Evolutionary conservation across 2,329 filamentous ascomycete species (phyloP).

Genomic region (Bipolaris zeicola): DNA sequence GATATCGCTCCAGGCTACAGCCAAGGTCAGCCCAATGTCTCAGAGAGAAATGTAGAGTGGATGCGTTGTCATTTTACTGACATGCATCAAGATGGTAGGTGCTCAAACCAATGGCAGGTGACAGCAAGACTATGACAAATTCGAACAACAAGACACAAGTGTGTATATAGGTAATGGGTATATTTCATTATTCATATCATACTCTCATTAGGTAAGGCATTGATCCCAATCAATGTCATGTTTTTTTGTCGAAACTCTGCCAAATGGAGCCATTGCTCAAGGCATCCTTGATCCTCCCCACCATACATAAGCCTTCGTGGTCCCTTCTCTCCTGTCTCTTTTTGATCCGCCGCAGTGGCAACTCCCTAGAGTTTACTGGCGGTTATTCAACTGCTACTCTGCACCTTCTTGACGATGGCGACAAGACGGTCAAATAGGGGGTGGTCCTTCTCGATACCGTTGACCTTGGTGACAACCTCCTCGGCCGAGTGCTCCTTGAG

Average conservation of each 20-base stretch:
- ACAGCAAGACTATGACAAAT: neutral
- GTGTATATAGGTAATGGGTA: conserved; percentile 3
- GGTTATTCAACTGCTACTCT: conserved; percentile 50
- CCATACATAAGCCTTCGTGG: conserved; percentile 7
- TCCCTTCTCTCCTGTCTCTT: conserved; percentile 2
- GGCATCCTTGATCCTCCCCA: conserved; percentile 14
- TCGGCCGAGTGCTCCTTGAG: conserved; percentile 75
- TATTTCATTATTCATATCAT: conserved; percentile 27
- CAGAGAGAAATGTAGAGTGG: no score
- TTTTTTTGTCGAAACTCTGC: conserved; percentile 3
- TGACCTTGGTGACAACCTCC: conserved; percentile 79
- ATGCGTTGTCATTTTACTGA: no score
- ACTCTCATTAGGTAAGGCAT: conserved; percentile 22
- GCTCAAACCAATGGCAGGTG: no score
- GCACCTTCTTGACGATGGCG: conserved; percentile 81
- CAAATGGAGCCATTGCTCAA: conserved; percentile 10
- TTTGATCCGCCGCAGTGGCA: neutral
- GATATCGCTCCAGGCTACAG: no score
- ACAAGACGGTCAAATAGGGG: conserved; percentile 78
- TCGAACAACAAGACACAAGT: neutral
- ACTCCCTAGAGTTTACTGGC: conserved; percentile 20
- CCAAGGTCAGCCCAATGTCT: no score
- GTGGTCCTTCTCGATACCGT: conserved; percentile 76
- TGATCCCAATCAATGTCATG: conserved; percentile 14
- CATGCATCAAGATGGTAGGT: no score